These are phyloP conservation scores for Endogone sp. DNA, from an alignment of 192 early-diverging fungal species.

Conservation along the genomic window DNA sequence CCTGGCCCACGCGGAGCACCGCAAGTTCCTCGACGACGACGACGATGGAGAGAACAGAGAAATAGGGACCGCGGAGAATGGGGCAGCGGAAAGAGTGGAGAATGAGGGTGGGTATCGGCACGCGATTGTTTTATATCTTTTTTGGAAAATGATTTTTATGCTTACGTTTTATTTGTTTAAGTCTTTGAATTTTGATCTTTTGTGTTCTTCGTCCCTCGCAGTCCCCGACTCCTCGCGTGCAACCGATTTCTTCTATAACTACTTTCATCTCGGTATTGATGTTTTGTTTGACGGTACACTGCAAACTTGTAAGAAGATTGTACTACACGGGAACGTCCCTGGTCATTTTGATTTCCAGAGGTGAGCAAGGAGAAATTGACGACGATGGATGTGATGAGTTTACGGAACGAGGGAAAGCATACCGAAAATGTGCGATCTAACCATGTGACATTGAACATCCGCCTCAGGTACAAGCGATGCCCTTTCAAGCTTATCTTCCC, in stretches of 20 bases:
- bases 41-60: neutral
- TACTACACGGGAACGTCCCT: constrained; percentile 66
- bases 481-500: constrained; percentile 44
- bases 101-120: neutral
- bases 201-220: neutral
- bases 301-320: constrained; percentile 68
- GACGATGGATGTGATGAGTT: neutral
- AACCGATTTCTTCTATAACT: constrained; percentile 75
- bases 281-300: constrained; percentile 62
- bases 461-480: constrained; percentile 56
- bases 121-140: no score
- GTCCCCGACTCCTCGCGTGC: constrained; percentile 28
- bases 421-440: no score
- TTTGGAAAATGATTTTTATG: neutral
- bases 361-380: constrained; percentile 19
- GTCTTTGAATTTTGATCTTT: neutral
- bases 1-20: no score
- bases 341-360: constrained; percentile 69
- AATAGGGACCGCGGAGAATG: neutral
- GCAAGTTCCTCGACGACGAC: no score
- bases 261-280: constrained; percentile 71
- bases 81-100: neutral
- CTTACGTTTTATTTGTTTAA: no score
- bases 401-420: no score
- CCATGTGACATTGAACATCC: no score